A percentile compares a stretch with the other conserved stretches of the same genome.
Evolutionary conservation across 805 yeast genomes (phyloP).

Genomic region (Candida oleophila): DNA sequence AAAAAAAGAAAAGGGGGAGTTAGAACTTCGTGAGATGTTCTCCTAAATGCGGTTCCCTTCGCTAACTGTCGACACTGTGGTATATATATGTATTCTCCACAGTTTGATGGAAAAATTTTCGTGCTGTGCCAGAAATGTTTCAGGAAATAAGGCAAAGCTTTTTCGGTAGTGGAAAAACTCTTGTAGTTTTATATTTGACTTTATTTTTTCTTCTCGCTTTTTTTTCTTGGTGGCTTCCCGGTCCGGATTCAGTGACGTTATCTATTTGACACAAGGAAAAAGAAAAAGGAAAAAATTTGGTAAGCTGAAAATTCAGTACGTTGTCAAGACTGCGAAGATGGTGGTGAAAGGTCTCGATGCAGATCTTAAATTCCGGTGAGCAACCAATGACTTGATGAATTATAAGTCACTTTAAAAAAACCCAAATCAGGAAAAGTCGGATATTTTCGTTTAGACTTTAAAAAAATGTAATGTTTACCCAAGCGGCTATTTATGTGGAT

Average conservation of each 20-base stretch:
- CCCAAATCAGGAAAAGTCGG: background rate
- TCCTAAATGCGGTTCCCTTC: too few relatives aligned
- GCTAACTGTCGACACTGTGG: too few relatives aligned
- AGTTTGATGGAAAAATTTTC: too few relatives aligned
- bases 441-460: too few relatives aligned
- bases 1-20: background rate
- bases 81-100: too few relatives aligned
- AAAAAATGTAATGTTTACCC: too few relatives aligned
- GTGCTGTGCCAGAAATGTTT: background rate
- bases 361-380: too few relatives aligned
- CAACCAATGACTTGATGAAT: background rate
- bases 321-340: slow-evolving; percentile 1
- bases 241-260: slow-evolving; percentile 2
- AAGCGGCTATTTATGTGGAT: background rate
- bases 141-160: background rate
- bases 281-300: too few relatives aligned
- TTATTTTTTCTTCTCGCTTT: background rate
- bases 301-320: background rate
- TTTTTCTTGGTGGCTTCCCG: background rate
- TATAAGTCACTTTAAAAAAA: background rate
- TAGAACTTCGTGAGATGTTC: too few relatives aligned
- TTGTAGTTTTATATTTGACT: background rate
- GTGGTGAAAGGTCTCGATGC: background rate
- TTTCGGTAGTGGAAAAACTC: background rate
- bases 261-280: background rate